Conservation (phyloP, 2,329 filamentous ascomycete species). For the Neopestalotiopsis sp. region DNA sequence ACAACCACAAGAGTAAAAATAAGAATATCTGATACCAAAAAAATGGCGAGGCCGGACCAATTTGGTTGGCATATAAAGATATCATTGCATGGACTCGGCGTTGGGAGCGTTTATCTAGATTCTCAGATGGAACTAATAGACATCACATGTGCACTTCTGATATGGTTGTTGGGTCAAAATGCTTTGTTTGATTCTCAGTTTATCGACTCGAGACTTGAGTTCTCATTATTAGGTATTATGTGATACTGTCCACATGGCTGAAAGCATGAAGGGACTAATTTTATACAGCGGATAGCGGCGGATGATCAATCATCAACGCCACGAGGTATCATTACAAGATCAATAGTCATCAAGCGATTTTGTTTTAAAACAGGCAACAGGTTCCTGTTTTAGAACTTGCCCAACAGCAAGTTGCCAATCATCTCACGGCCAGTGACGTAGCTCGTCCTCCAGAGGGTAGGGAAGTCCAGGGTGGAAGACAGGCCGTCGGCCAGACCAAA, state of each 20-base stretch:
- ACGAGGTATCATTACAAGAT: neutral
- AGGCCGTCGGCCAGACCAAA: conserved; percentile 87
- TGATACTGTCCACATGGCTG: neutral
- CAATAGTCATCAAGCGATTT: neutral
- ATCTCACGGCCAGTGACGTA: conserved; percentile 78
- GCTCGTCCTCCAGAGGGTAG: conserved; percentile 82
- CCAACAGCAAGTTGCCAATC: conserved; percentile 70
- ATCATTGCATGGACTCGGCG: conserved; percentile 18
- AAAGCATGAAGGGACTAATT: neutral
- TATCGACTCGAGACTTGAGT: neutral
- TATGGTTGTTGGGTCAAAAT: too few relatives aligned
- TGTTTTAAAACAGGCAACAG: neutral
- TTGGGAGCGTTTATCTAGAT: conserved; percentile 8
- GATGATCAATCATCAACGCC: conserved; percentile 1
- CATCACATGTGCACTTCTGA: neutral
- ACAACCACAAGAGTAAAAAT: neutral
- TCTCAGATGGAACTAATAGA: neutral
- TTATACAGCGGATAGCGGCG: neutral
- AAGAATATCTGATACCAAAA: neutral
- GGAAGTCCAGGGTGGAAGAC: conserved; percentile 80
- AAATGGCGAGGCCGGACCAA: neutral
- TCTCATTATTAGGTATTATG: neutral
- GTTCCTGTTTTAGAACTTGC: conserved; percentile 62
- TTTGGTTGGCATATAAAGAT: neutral
- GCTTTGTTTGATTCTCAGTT: neutral